phyloP scores from a whole-genome alignment of 129 eudicot species.

The Pittosporum tobira region DNA sequence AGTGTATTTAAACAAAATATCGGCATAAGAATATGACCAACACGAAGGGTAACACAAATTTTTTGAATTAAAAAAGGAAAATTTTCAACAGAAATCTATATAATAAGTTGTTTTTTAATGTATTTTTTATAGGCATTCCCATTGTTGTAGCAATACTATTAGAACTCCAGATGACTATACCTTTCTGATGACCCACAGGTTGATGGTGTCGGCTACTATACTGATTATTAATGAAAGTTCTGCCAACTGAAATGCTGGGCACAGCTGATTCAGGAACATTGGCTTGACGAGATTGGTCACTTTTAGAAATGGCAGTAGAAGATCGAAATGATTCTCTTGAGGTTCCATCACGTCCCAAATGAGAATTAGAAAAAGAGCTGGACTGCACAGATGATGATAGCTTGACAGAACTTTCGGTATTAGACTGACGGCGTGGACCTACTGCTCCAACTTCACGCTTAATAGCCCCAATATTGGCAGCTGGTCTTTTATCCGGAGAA shows the following conservation, averaged over 20 bases:
- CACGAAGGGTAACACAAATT: no score
- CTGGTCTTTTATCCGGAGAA: constrained; percentile 54
- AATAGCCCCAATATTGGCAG: constrained; percentile 77
- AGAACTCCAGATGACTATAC: constrained; percentile 21
- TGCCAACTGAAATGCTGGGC: constrained; percentile 25
- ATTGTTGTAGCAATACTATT: neutral
- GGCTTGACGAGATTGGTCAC: constrained; percentile 40
- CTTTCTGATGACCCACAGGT: constrained; percentile 59
- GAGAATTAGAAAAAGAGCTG: constrained; percentile 25
- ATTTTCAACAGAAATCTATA: neutral
- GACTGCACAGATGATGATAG: constrained; percentile 35
- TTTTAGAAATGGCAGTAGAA: constrained; percentile 30
- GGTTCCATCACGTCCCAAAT: constrained; percentile 30
- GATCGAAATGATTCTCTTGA: constrained; percentile 42
- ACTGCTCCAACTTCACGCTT: constrained; percentile 90
- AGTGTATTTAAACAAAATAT: no score
- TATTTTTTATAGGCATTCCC: no score
- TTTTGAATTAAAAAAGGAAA: no score
- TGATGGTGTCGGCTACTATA: constrained; percentile 49
- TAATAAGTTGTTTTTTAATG: no score
- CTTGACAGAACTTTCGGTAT: constrained; percentile 47
- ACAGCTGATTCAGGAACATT: constrained; percentile 35
- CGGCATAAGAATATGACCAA: neutral
- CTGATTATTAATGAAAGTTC: constrained; percentile 39
- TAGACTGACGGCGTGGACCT: constrained; percentile 68